A percentile compares a stretch with the other conserved stretches of the same genome.
These are phyloP conservation scores for Medicago lupulina DNA, from an alignment of 306 rosid species.

Conservation along the genomic window DNA sequence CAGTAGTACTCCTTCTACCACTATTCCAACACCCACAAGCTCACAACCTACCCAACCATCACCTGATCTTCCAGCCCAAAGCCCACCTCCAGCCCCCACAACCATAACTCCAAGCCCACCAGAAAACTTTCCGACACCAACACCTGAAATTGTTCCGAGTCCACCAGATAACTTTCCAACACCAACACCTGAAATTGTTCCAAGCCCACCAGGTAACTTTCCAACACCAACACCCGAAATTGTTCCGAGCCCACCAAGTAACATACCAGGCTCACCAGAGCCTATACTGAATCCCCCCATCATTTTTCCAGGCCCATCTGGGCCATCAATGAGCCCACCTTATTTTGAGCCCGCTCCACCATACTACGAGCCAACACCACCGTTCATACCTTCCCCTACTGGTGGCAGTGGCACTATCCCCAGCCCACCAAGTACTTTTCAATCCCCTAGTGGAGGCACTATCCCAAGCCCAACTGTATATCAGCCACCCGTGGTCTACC, in stretches of 20 bases:
- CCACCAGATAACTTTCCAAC: slow-evolving; percentile 42
- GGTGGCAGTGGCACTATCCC: slow-evolving; percentile 51
- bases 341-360: slow-evolving; percentile 61
- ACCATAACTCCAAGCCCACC: slow-evolving; percentile 47
- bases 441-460: slow-evolving; percentile 57
- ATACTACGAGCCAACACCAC: slow-evolving; percentile 36
- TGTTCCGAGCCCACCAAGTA: slow-evolving; percentile 42
- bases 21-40: slow-evolving; percentile 48
- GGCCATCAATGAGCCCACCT: slow-evolving; percentile 51
- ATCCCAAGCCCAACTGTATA: slow-evolving; percentile 74
- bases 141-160: slow-evolving; percentile 42
- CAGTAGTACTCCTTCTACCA: slow-evolving; percentile 45
- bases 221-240: slow-evolving; percentile 47
- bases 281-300: slow-evolving; percentile 48
- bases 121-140: slow-evolving; percentile 36
- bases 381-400: slow-evolving; percentile 54
- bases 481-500: slow-evolving; percentile 77
- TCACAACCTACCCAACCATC: slow-evolving; percentile 49
- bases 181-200: slow-evolving; percentile 43
- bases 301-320: slow-evolving; percentile 50
- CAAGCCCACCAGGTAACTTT: slow-evolving; percentile 40
- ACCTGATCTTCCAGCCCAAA: slow-evolving; percentile 57
- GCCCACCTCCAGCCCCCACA: slow-evolving; percentile 56
- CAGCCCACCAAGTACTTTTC: slow-evolving; percentile 51
- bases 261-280: slow-evolving; percentile 46